These are phyloP conservation scores for Trametes sanguinea DNA, from an alignment of 768 basidiomycete genomes.

Conservation along the genomic window DNA sequence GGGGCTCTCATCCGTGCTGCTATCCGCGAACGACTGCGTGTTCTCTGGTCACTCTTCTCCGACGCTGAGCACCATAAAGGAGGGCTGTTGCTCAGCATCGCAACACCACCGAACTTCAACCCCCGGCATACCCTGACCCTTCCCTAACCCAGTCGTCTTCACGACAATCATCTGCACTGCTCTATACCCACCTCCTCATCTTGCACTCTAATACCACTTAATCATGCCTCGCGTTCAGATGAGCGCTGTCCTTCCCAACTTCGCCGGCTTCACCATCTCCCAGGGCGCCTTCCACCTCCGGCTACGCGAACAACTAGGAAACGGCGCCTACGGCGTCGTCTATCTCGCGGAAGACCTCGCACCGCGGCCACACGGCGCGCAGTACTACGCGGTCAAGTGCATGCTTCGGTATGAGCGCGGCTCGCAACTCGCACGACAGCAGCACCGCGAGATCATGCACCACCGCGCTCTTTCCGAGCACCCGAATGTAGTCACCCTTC, in stretches of 20 bases:
- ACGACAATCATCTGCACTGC: not conserved
- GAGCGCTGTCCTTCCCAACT: conserved; percentile 31
- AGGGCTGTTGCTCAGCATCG: not conserved
- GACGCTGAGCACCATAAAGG: conserved; percentile 5
- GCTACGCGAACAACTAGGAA: conserved; percentile 25
- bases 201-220: not conserved
- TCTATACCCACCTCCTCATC: not conserved
- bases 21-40: not conserved
- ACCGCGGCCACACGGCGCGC: conserved; percentile 7
- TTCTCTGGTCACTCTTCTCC: not conserved
- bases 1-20: conserved; percentile 2
- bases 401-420: conserved; percentile 27
- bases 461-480: conserved; percentile 26
- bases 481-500: conserved; percentile 29
- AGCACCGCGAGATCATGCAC: conserved; percentile 30
- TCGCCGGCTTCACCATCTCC: conserved; percentile 24
- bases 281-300: conserved; percentile 19
- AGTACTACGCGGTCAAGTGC: conserved; percentile 32
- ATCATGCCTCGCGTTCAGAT: conserved; percentile 26
- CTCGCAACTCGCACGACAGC: conserved; percentile 21
- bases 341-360: conserved; percentile 31
- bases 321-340: conserved; percentile 33
- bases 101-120: not conserved
- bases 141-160: not conserved
- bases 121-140: not conserved